Conservation (phyloP, 345 rosid genomes). For the Toxicodendron radicans region DNA sequence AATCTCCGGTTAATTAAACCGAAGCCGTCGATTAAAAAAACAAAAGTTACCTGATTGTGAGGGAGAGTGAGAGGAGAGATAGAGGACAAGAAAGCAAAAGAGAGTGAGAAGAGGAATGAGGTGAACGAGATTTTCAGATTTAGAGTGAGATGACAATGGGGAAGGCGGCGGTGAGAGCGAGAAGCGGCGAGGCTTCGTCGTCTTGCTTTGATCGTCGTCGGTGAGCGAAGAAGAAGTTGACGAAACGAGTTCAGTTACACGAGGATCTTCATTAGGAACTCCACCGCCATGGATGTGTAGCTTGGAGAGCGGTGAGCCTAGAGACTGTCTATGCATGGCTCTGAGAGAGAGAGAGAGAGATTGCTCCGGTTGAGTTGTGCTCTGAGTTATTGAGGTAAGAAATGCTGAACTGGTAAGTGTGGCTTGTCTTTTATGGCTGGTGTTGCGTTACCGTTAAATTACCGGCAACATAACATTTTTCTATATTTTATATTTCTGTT, state of each 20-base stretch:
- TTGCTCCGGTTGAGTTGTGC: constrained; percentile 14
- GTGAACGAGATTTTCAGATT: constrained; percentile 73
- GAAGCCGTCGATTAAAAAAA: neutral
- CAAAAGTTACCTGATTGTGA: constrained; percentile 58
- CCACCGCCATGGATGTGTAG: constrained; percentile 66
- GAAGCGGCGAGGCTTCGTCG: constrained; percentile 54
- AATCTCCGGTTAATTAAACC: neutral
- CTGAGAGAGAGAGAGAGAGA: constrained; percentile 17
- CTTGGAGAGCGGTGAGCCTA: constrained; percentile 78
- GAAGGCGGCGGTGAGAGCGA: constrained; percentile 34
- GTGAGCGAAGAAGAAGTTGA: constrained; percentile 28
- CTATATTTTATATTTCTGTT: too few species aligned
- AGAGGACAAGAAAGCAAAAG: constrained; percentile 78
- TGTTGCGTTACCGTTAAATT: too few species aligned
- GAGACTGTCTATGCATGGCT: constrained; percentile 89
- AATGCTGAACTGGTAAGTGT: neutral
- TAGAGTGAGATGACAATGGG: constrained; percentile 31
- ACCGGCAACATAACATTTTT: too few species aligned
- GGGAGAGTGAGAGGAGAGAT: constrained; percentile 77
- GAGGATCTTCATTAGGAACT: constrained; percentile 34
- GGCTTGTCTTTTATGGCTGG: neutral
- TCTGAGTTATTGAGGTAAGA: constrained; percentile 8
- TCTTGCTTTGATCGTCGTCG: constrained; percentile 55
- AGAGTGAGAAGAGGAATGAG: constrained; percentile 79
- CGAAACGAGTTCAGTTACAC: constrained; percentile 27